These are phyloP conservation scores for Oryza officinalis DNA, from an alignment of 176 grass and related monocot species.

Conservation along the genomic window DNA sequence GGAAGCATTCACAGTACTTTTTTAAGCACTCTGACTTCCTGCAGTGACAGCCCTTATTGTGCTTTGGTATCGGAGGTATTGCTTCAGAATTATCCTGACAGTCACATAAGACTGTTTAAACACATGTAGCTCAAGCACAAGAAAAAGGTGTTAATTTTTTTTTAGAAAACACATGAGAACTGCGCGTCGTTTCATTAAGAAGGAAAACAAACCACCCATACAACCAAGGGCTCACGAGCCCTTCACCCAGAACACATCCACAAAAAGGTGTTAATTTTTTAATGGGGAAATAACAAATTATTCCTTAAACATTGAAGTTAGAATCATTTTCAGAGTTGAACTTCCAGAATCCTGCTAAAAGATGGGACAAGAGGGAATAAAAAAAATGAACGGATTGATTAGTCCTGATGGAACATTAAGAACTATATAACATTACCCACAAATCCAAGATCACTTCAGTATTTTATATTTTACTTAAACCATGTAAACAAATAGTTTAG, in stretches of 20 bases:
- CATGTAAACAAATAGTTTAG: background rate
- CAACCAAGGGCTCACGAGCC: too few species aligned
- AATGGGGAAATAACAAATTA: background rate
- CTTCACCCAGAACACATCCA: too few species aligned
- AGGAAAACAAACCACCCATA: too few species aligned
- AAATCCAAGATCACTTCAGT: background rate
- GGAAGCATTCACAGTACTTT: constrained; percentile 84
- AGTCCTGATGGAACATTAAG: background rate
- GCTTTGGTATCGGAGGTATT: constrained; percentile 54
- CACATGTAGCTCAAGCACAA: constrained; percentile 19
- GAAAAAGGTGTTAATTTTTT: background rate
- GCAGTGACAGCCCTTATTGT: constrained; percentile 83
- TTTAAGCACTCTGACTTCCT: constrained; percentile 84
- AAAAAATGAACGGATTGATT: background rate
- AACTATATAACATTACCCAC: background rate
- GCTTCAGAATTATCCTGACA: constrained; percentile 62
- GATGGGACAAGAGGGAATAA: background rate
- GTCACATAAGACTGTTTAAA: constrained; percentile 22
- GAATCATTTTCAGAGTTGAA: background rate
- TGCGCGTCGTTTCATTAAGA: too few species aligned
- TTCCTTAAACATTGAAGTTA: background rate
- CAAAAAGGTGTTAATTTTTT: background rate
- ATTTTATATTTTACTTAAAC: background rate
- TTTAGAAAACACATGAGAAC: too few species aligned
- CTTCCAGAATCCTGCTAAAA: constrained; percentile 5